phyloP scores from a whole-genome alignment of 2,329 filamentous ascomycete genomes.

The Alternaria burnsii region DNA sequence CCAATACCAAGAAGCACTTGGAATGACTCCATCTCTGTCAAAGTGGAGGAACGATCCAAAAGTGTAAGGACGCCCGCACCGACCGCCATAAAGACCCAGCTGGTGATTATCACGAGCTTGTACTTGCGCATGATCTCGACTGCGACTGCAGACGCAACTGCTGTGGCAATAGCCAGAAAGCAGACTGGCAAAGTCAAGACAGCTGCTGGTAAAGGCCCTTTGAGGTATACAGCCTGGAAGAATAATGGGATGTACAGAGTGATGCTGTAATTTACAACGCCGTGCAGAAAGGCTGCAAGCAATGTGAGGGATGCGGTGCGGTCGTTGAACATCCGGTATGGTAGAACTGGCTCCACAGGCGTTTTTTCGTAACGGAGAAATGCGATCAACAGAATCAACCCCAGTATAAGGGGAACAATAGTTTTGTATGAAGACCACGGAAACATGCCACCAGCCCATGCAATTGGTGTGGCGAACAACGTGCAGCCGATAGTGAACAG shows the following conservation, averaged over 20 bases:
- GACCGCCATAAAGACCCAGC: constrained; percentile 66
- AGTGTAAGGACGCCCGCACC: constrained; percentile 64
- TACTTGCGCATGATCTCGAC: constrained; percentile 61
- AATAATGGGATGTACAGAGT: constrained; percentile 52
- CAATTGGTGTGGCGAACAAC: constrained; percentile 58
- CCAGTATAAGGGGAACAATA: constrained; percentile 67
- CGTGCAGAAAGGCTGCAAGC: constrained; percentile 64
- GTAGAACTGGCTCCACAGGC: constrained; percentile 60
- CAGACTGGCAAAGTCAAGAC: constrained; percentile 50
- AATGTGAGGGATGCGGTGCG: constrained; percentile 59
- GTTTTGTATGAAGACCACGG: constrained; percentile 67
- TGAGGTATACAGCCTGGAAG: constrained; percentile 48
- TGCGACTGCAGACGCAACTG: background rate
- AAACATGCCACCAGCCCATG: constrained; percentile 60
- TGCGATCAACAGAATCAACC: constrained; percentile 58
- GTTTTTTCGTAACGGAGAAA: constrained; percentile 63
- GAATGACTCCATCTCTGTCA: background rate
- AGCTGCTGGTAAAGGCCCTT: constrained; percentile 43
- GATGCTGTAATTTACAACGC: constrained; percentile 54
- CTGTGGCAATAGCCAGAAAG: constrained; percentile 53
- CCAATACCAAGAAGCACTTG: constrained; percentile 24
- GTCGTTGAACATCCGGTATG: constrained; percentile 55
- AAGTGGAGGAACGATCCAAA: background rate
- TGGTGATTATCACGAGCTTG: constrained; percentile 65
- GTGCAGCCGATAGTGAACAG: constrained; percentile 56